Evolutionary conservation across 75 land plant species (phyloP), one percentile per base, ranked within the genome.

Genomic region (Cupressus sempervirens): DNA sequence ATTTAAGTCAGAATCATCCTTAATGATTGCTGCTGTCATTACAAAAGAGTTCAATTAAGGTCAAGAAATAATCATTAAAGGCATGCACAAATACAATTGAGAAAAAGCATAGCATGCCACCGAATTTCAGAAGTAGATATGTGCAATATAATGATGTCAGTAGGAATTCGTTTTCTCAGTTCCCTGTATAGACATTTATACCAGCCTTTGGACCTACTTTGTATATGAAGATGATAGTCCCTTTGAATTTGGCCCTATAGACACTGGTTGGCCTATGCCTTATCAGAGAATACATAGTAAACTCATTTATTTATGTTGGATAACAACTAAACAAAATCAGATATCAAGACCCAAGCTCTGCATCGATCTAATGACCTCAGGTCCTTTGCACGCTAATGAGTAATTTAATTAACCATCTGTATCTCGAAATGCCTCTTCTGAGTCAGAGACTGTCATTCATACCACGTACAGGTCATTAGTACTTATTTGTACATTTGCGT

Each of bases 11-110:
- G 38, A 11, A 62, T 10, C 40, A 82, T 88, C 53, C 54, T 79
- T 74, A 46, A 45, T 80, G 85, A 46, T 88, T 90, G 84, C 9
- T 48, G 38, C 75, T 32, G 30, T 48, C 58, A 50, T 48, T 30
- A 48, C 35, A 68, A 41, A 83, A 32, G 26, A 18, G 32, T 45
- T 62, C 52, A 12, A 46, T 43, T 43, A 56, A 38, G 30, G 23
- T 30, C 73, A 16, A 65, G 4, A 40, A 81, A 81, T 41, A 54
- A 13, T 52, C 46, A 40, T 80, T 70, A 41, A 43, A 82, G 34
- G 26, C 29, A 45, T 68, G 16, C 84, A 53, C 13, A 80, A 58
- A 4, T 26, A 20, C 20, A 41, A 38, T 36, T 18, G 11, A 70
- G 14, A 54, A 83, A 18, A 81, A 72, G 58, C 50, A 50, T 26